A percentile compares a stretch with the other conserved stretches of the same genome.
These are phyloP conservation scores for Crucihimalaya himalaica DNA, from an alignment of 345 rosid genomes.

Conservation along the genomic window DNA sequence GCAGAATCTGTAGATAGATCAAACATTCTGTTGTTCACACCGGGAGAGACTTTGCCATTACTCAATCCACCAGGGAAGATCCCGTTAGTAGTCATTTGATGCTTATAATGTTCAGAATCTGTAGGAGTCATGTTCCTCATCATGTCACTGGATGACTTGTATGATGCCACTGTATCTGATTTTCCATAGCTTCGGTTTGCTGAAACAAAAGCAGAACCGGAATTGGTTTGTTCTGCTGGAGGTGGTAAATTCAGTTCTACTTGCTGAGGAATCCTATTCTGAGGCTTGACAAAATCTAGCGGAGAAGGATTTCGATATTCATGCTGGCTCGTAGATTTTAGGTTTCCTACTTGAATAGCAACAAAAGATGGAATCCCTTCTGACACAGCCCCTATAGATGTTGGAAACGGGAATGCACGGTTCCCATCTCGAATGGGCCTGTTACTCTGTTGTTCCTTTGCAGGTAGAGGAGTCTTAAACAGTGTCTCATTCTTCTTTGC, in stretches of 20 bases:
- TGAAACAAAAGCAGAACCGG: slow-evolving; percentile 42
- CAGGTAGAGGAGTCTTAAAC: slow-evolving; percentile 42
- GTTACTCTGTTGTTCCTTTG: slow-evolving; percentile 40
- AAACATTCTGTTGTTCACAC: slow-evolving; percentile 42
- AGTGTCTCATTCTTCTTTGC: slow-evolving; percentile 36
- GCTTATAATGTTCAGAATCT: slow-evolving; percentile 50
- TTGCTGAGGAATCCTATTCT: slow-evolving; percentile 58
- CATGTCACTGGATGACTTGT: slow-evolving; percentile 43
- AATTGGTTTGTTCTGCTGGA: slow-evolving; percentile 48
- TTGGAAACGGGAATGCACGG: slow-evolving; percentile 40
- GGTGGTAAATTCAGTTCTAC: slow-evolving; percentile 83
- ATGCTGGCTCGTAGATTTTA: slow-evolving; percentile 41
- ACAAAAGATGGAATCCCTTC: slow-evolving; percentile 48
- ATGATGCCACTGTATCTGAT: slow-evolving; percentile 42
- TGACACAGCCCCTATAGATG: slow-evolving; percentile 39
- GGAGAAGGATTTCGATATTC: slow-evolving; percentile 43
- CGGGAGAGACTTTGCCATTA: slow-evolving; percentile 49
- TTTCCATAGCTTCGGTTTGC: slow-evolving; percentile 50
- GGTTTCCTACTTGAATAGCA: slow-evolving; percentile 44
- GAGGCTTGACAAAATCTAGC: slow-evolving; percentile 45
- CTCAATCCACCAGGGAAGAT: slow-evolving; percentile 49
- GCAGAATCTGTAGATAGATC: slow-evolving; percentile 47
- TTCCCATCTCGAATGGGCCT: slow-evolving; percentile 45
- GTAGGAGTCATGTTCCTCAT: slow-evolving; percentile 45
- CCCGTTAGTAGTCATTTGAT: slow-evolving; percentile 43